Evolutionary conservation across 2,329 filamentous ascomycete species (phyloP).

Genomic region (Botrytis tulipae): DNA sequence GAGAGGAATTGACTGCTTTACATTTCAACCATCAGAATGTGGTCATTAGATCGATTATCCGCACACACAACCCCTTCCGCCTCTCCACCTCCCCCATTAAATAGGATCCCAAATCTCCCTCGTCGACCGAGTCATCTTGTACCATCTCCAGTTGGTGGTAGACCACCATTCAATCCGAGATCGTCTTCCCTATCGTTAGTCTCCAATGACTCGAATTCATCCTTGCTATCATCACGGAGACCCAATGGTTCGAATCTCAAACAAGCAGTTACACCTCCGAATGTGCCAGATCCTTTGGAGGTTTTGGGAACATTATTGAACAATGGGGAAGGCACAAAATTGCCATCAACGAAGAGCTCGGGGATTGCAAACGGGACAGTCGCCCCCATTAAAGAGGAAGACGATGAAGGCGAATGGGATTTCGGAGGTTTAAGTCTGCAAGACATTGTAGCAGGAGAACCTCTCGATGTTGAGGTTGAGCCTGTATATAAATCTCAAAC

Average conservation of each 20-base stretch:
- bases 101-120: conserved; percentile 63
- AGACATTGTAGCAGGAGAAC: conserved; percentile 44
- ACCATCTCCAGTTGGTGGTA: conserved; percentile 65
- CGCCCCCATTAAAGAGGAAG: conserved; percentile 44
- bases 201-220: conserved; percentile 73
- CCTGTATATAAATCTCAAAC: conserved; percentile 55
- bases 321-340: conserved; percentile 31
- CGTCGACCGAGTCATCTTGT: conserved; percentile 67
- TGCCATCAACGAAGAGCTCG: conserved; percentile 17
- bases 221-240: conserved; percentile 63
- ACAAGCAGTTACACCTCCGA: conserved; percentile 50
- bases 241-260: conserved; percentile 67
- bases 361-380: conserved; percentile 20
- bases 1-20: neutral
- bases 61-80: conserved; percentile 59
- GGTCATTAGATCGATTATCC: conserved; percentile 78
- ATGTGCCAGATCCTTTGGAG: conserved; percentile 67
- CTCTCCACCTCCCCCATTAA: conserved; percentile 59
- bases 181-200: conserved; percentile 77
- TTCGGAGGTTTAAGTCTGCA: conserved; percentile 76
- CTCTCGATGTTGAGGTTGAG: conserved; percentile 20
- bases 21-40: conserved; percentile 55
- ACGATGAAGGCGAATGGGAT: conserved; percentile 67
- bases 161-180: conserved; percentile 66
- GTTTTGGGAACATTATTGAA: conserved; percentile 53